These are phyloP conservation scores for Arctium lappa DNA, from an alignment of 129 eudicot genomes.

Conservation along the genomic window DNA sequence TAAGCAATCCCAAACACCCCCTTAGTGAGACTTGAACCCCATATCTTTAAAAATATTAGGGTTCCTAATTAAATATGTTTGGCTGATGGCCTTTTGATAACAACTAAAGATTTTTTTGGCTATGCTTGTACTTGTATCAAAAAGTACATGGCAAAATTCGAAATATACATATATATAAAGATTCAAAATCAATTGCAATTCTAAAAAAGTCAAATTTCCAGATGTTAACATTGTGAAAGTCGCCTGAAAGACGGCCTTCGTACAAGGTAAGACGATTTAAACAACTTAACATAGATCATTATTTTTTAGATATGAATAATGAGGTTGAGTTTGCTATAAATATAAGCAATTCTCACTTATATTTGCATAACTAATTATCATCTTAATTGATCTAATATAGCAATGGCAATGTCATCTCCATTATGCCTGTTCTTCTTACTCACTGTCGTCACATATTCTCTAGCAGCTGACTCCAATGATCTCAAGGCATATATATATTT, in stretches of 20 bases:
- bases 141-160: background rate
- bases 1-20: no score
- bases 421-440: background rate
- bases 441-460: background rate
- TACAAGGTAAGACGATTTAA: background rate
- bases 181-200: no score
- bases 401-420: background rate
- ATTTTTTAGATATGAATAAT: background rate
- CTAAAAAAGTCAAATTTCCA: background rate
- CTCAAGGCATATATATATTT: constrained; percentile 18
- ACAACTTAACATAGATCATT: background rate
- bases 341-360: background rate
- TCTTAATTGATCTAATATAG: background rate
- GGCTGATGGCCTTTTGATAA: no score
- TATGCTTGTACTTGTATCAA: background rate
- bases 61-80: no score
- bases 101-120: background rate
- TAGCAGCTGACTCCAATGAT: constrained; percentile 31
- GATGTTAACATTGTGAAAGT: background rate
- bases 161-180: background rate
- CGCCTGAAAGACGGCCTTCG: background rate
- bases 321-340: background rate
- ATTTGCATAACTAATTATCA: background rate
- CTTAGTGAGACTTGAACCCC: no score
- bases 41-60: no score